Evolutionary conservation across 2,329 filamentous ascomycete species (phyloP).

Genomic region (Grosmannia clavigera): DNA sequence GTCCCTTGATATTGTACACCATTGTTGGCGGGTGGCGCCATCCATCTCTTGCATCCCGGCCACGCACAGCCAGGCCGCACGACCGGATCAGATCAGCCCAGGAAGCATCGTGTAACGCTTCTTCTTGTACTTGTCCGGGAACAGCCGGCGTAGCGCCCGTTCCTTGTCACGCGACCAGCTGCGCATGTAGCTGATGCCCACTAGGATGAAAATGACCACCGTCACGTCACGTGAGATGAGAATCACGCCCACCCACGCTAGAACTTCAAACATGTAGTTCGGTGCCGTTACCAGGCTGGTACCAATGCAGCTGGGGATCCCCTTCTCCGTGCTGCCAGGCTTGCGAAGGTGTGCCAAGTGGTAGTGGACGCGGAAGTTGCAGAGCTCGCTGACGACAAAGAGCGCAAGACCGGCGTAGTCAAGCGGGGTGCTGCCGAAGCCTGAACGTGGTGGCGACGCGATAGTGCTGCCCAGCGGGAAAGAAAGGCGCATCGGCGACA

Average conservation of each 20-base stretch:
- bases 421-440: constrained; percentile 23
- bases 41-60: neutral
- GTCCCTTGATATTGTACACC: neutral
- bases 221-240: constrained; percentile 68
- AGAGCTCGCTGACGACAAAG: constrained; percentile 65
- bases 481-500: constrained; percentile 40
- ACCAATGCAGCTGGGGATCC: constrained; percentile 75
- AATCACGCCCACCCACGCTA: constrained; percentile 77
- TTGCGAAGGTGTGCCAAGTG: constrained; percentile 67
- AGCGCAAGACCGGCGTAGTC: constrained; percentile 58
- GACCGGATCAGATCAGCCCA: constrained; percentile 47
- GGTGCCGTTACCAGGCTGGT: constrained; percentile 86
- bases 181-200: constrained; percentile 70
- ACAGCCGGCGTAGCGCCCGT: constrained; percentile 75
- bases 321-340: constrained; percentile 69
- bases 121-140: constrained; percentile 88
- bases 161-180: constrained; percentile 89
- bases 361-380: constrained; percentile 69
- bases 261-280: constrained; percentile 89
- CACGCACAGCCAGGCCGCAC: neutral
- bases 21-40: neutral
- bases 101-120: constrained; percentile 80
- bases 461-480: neutral
- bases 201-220: constrained; percentile 61
- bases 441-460: constrained; percentile 11